Percentiles rank a stretch among this genome's conserved stretches.
These are phyloP conservation scores for Clonostachys rhizophaga DNA, from an alignment of 2,329 filamentous ascomycete genomes.

Conservation along the genomic window DNA sequence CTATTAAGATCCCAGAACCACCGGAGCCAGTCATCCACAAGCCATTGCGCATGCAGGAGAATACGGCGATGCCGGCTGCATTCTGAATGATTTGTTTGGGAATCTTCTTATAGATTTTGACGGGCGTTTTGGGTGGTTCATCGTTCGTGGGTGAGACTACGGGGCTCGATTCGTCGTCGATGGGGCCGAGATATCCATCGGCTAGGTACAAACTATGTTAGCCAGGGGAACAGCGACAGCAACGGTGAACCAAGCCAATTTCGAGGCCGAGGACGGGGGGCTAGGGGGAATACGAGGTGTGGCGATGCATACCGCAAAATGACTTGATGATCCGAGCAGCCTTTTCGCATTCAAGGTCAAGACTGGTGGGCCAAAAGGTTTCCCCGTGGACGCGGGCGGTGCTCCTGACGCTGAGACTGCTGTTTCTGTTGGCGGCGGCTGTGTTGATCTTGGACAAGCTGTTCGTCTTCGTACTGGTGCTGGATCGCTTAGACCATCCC, in stretches of 20 bases:
- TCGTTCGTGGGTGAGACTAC: slow-evolving; percentile 15
- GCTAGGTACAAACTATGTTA: slow-evolving; percentile 25
- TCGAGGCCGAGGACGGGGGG: neutral
- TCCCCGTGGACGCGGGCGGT: slow-evolving; percentile 39
- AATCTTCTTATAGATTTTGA: slow-evolving; percentile 70
- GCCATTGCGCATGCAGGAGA: slow-evolving; percentile 92
- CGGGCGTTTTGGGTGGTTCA: slow-evolving; percentile 39
- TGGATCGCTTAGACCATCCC: slow-evolving; percentile 6
- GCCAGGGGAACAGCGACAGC: slow-evolving; percentile 1
- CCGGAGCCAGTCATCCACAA: slow-evolving; percentile 89
- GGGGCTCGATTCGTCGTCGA: slow-evolving; percentile 25
- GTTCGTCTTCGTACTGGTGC: slow-evolving; percentile 10
- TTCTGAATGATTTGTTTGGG: slow-evolving; percentile 81
- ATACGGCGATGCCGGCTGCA: slow-evolving; percentile 86
- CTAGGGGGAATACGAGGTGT: neutral
- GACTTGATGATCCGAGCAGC: slow-evolving; percentile 83
- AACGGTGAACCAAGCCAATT: neutral
- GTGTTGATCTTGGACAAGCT: slow-evolving; percentile 24
- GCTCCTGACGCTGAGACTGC: slow-evolving; percentile 1
- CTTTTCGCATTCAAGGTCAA: slow-evolving; percentile 90
- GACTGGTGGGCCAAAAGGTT: slow-evolving; percentile 78
- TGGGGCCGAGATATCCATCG: slow-evolving; percentile 50
- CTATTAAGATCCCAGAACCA: slow-evolving; percentile 83
- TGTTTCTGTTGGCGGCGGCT: slow-evolving; percentile 13
- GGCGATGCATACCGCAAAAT: slow-evolving; percentile 65